Evolutionary conservation across 1,139 yeast species (phyloP), one percentile per base, ranked within the genome.

Genomic region (Candida labiduridarum): DNA sequence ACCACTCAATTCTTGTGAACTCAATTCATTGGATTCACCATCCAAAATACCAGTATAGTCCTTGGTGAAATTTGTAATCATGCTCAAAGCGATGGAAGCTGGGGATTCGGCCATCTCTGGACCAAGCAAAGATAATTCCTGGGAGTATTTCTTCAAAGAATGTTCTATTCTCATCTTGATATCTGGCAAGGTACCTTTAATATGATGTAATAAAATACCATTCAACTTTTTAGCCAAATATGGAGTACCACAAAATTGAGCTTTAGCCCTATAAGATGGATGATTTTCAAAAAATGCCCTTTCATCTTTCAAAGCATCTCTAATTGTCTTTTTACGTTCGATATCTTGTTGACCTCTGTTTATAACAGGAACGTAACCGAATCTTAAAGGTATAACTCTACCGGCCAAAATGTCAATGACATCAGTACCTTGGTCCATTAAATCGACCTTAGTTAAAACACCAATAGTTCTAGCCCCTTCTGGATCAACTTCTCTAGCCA

Each of bases 381-480:
- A 89, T 69, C 97, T 82, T 63, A 94, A 80, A 10, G 99, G 98
- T 63, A 94, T 94, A 50, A 94, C 94, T 66, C 97, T 81, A 52
- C 99, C 98, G 7, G 97, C 96, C 63, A 94, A 79, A 63, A 94
- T 94, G 68, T 94, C 99, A 66, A 91, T 87, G 43, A 94, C 99
- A 71, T 94, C 99, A n/a, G 99, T 94, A 57, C 99, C 99, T 67
- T 90, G 86, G 67, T 94, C 99, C 99, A 94, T 94, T 63, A 94
- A 80, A 69, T 94, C 99, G 47, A 94, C 96, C 70, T 94, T 94
- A 35, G 99, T 94, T 63, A 94, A 80, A 48, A 94, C 99, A 73
- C 99, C 99, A 61, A 94, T 90, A 34, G 99, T 94, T 73, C 99
- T 83, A 16, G 88, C 71, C 48, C 99, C 99, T 70, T 94, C 98